phyloP scores from a whole-genome alignment of 208 protist species.

The Crithidia acanthocephali region DNA sequence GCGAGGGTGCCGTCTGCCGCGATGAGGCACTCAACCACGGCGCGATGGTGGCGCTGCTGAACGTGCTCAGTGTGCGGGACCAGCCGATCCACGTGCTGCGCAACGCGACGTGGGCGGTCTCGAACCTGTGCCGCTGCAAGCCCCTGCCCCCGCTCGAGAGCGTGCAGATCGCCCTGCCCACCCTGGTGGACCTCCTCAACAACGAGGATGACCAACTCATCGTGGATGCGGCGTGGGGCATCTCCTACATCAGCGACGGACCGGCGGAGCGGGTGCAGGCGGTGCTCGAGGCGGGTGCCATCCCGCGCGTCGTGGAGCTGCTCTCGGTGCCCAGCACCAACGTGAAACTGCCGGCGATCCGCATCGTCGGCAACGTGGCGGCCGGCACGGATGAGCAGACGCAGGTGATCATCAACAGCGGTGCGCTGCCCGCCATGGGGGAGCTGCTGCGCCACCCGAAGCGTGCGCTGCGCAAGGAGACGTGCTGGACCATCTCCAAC shows the following conservation, averaged over 20 bases:
- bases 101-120: slow-evolving; percentile 98
- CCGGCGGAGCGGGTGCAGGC: slow-evolving; percentile 94
- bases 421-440: slow-evolving; percentile 76
- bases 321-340: slow-evolving; percentile 65
- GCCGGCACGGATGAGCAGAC: slow-evolving; percentile 98
- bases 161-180: slow-evolving; percentile 86
- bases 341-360: slow-evolving; percentile 95
- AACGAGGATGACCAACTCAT: slow-evolving; percentile 95
- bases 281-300: slow-evolving; percentile 93
- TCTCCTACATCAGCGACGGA: slow-evolving; percentile 98
- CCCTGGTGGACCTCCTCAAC: slow-evolving; percentile 86
- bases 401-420: slow-evolving; percentile 95
- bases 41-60: slow-evolving; percentile 84
- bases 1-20: slow-evolving; percentile 94
- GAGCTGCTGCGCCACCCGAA: slow-evolving; percentile 86
- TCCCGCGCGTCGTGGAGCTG: slow-evolving; percentile 94
- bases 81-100: slow-evolving; percentile 76
- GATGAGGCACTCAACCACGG: slow-evolving; percentile 91
- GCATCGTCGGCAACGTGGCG: slow-evolving; percentile 99
- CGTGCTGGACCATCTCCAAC: slow-evolving; percentile 99
- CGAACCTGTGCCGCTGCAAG: slow-evolving; percentile 98
- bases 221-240: slow-evolving; percentile 97
- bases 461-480: slow-evolving; percentile 97
- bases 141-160: slow-evolving; percentile 86
- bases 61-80: slow-evolving; percentile 53